Base-by-base conservation (phyloP, 257 asterid genomes). In the Sherardia arvensis region DNA sequence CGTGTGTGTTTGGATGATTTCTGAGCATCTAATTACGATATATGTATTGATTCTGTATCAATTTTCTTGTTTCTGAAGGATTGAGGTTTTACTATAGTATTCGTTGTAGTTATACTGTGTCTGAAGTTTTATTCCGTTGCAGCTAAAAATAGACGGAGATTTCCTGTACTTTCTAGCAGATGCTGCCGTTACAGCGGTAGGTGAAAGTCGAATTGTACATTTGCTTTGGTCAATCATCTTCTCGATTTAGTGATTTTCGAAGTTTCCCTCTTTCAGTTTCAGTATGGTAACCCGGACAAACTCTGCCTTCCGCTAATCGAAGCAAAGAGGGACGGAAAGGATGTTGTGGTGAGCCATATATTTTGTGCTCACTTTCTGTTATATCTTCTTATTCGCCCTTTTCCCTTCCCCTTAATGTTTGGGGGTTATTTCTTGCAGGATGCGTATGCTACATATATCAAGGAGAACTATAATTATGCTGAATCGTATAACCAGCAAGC, bases 111-210 rank as follows among this genome's bases (percentile, higher is more conserved):
- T 28, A 8, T 29, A 27, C 57, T 45, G 70, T 72, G 62, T 30
- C 43, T 48, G 70, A 20, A 62, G 74, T 61, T 60, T 67, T 80
- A 12, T 70, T 18, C 66, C 25, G 71, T 40, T 83, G 49, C 97
- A 92, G 99, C 90, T 92, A 36, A 78, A 75, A 76, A 76, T 72
- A 56, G 90, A 92, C 67, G 96, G 90, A 0, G 99, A 89, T 74
- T 92, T 92, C 80, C 79, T 89, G 62, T 92, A 89, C 74, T 81
- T 79, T 74, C 90, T 92, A 76, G 99, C 99, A 15, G 99, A 92
- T 79, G 97, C 99, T 69, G 96, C 97, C 53, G 99, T 74, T 68
- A 87, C 66, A 15, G 99, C 97, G 71, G 99, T 92, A 81, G 21
- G 79, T 77, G 43, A 67, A 28, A 26, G 32, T 57, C 33, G 71